These are phyloP conservation scores for Hymenoscyphus infarciens DNA, from an alignment of 2,329 filamentous ascomycete genomes.

Conservation along the genomic window DNA sequence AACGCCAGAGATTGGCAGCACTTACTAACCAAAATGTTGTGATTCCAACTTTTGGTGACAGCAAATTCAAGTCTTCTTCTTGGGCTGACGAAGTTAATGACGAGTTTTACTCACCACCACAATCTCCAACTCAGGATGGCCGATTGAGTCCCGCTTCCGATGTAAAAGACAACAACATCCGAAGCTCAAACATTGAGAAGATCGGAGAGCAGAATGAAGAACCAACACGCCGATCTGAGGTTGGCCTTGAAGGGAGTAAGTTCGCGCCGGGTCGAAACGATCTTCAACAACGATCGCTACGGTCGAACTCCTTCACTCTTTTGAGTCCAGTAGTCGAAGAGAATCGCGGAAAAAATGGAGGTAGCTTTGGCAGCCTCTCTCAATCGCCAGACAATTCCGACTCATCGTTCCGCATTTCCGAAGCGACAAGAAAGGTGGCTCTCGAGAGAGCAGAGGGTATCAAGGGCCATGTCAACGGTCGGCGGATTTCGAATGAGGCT, in stretches of 20 bases:
- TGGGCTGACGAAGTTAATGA: slow-evolving; percentile 30
- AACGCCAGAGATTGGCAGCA: slow-evolving; percentile 17
- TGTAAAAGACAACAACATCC: neutral
- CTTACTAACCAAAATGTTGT: slow-evolving; percentile 19
- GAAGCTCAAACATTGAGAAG: slow-evolving; percentile 5
- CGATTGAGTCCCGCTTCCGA: neutral
- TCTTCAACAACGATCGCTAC: neutral
- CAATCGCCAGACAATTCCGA: neutral
- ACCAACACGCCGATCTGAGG: neutral
- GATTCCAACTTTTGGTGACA: slow-evolving; percentile 22
- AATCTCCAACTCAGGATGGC: neutral
- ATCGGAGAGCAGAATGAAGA: neutral
- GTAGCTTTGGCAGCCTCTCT: neutral
- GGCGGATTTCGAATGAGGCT: neutral
- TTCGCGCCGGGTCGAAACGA: slow-evolving; percentile 7
- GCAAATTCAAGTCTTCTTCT: slow-evolving; percentile 13
- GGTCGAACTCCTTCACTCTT: neutral
- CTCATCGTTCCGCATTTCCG: neutral
- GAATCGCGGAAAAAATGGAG: neutral
- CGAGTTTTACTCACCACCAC: slow-evolving; percentile 5
- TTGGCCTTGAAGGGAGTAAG: slow-evolving; percentile 20
- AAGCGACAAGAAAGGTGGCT: neutral
- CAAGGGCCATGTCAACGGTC: neutral
- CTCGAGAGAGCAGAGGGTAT: neutral
- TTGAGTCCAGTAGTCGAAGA: neutral